Conservation (phyloP, 2,329 filamentous ascomycete species). For the Pseudogymnoascus sp. region DNA sequence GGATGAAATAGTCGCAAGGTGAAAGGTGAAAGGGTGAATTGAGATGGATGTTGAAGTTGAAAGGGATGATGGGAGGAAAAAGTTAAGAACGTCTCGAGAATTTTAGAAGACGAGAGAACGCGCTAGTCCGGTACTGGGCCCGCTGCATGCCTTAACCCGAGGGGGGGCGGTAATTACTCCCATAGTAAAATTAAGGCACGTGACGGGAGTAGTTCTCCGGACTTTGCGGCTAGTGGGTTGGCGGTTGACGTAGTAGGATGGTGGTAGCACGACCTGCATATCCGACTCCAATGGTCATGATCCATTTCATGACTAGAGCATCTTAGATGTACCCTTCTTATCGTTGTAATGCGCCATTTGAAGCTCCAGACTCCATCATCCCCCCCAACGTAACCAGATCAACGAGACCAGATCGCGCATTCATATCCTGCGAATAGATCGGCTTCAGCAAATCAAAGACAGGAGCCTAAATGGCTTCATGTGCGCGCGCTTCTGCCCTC, state of each 20-base stretch:
- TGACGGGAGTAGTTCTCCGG: not conserved
- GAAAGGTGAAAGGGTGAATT: slow-evolving; percentile 13
- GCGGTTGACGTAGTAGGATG: slow-evolving; percentile 7
- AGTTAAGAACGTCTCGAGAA: slow-evolving; percentile 13
- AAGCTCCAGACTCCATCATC: not conserved
- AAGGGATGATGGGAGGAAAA: slow-evolving; percentile 13
- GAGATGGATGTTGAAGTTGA: slow-evolving; percentile 12
- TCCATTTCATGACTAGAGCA: slow-evolving; percentile 7
- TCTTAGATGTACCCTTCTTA: slow-evolving; percentile 3
- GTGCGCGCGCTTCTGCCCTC: slow-evolving; percentile 1
- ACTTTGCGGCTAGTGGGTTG: slow-evolving; percentile 2
- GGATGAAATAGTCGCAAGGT: slow-evolving; percentile 15
- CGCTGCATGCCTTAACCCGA: slow-evolving; percentile 1
- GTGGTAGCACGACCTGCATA: slow-evolving; percentile 1
- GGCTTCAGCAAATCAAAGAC: not conserved
- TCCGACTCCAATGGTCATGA: slow-evolving; percentile 3
- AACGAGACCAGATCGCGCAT: not conserved
- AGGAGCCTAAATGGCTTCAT: slow-evolving; percentile 3
- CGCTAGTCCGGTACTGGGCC: slow-evolving; percentile 8
- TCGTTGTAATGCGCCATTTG: slow-evolving; percentile 7
- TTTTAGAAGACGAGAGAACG: slow-evolving; percentile 15
- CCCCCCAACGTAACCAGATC: not conserved
- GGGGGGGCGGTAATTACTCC: not conserved
- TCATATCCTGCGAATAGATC: not conserved
- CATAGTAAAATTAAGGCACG: not conserved